A percentile compares a stretch with the other conserved stretches of the same genome.
Evolutionary conservation across 441 rosid species (phyloP).

Genomic region (Populus hybrid): DNA sequence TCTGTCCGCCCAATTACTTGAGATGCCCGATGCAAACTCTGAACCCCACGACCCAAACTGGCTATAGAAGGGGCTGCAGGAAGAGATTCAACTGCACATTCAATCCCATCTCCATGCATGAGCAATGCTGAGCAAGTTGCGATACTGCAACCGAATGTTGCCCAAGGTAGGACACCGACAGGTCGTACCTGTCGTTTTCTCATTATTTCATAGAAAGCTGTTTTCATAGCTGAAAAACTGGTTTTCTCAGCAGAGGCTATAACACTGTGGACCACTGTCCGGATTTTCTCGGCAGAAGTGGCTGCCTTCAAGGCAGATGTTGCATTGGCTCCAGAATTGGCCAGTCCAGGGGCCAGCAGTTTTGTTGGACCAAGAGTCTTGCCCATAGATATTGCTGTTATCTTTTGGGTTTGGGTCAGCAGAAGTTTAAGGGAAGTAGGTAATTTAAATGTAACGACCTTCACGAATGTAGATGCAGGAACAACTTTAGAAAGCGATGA

Average conservation of each 20-base stretch:
- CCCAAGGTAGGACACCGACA: constrained; percentile 66
- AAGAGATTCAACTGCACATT: constrained; percentile 80
- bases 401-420: constrained; percentile 68
- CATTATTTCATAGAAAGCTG: constrained; percentile 93
- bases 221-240: constrained; percentile 87
- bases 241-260: constrained; percentile 88
- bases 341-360: constrained; percentile 64
- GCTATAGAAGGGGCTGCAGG: constrained; percentile 91
- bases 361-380: constrained; percentile 64
- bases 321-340: constrained; percentile 63
- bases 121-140: constrained; percentile 71
- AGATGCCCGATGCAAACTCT: constrained; percentile 68
- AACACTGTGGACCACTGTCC: constrained; percentile 63
- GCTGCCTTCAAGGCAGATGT: constrained; percentile 58
- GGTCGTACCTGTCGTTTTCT: constrained; percentile 59
- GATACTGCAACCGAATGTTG: constrained; percentile 78
- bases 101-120: constrained; percentile 77
- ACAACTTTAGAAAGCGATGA: constrained; percentile 72
- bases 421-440: constrained; percentile 64
- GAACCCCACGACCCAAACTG: constrained; percentile 85
- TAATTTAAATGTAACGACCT: constrained; percentile 51
- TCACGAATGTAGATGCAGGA: constrained; percentile 67
- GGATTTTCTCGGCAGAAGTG: constrained; percentile 78
- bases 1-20: constrained; percentile 48
- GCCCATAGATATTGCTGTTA: constrained; percentile 51